Evolutionary conservation across 257 asterid genomes (phyloP), one percentile per base, ranked within the genome.

Genomic region (Solanum lycopersicoides): DNA sequence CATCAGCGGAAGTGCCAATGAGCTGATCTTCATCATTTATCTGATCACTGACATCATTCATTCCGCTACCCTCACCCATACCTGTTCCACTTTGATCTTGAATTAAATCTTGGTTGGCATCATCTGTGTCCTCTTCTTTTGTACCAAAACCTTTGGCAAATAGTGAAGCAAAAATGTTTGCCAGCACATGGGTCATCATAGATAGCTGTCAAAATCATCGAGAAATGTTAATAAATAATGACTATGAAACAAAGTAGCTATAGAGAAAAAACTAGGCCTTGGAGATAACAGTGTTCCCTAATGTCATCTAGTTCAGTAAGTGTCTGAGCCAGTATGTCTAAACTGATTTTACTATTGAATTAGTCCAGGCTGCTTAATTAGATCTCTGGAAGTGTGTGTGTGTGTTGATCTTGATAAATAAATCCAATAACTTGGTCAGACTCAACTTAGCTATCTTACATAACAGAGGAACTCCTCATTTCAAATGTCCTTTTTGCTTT

Each of bases 21-120:
- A 97, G 97, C 93, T 97, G 99, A 89, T 97, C 99, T 92, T 97
- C 99, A 69, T 95, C 95, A 50, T 87, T 89, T 83, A 97, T 96
- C 92, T 97, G 99, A 60, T 97, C 93, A 86, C 99, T 95, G 87
- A 97, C 98, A 87, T 97, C 99, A 69, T 93, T 93, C 74, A 89
- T 44, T 75, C 99, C 99, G 28, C 91, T 90, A 66, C 99, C 99
- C 87, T 96, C 98, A 86, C 99, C 98, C 96, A 97, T 94, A 85
- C 99, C 99, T 15, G 97, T 97, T 87, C 99, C 99, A 86, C 86
- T 90, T 66, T 95, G 96, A 87, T 97, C 98, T 87, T 93, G 91
- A 88, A 93, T 91, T 72, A 45, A 88, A 86, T 91, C 97, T 13
- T 91, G 89, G 69, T 82, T 84, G 73, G 89, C 72, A 44, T 92